Conservation (phyloP, 495 filamentous ascomycete species). For the Talaromyces ruber region DNA sequence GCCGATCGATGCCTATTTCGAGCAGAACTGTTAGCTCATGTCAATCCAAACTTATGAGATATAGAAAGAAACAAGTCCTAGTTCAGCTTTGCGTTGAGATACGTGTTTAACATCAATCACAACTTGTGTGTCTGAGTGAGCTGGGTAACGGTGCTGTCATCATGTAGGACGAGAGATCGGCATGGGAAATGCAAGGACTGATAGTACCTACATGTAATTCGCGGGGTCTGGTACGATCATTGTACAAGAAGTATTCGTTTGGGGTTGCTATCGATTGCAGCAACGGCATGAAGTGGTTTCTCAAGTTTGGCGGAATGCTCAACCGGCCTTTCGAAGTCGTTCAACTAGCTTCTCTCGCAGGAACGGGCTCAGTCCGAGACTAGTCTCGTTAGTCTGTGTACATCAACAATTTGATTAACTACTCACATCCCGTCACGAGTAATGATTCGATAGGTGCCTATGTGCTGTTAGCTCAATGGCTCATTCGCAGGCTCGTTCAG, state of each 20-base stretch:
- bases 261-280: neutral
- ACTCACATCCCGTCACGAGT: constrained; percentile 57
- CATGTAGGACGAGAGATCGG: neutral
- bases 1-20: neutral
- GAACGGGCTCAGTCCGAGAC: constrained; percentile 49
- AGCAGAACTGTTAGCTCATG: neutral
- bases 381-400: constrained; percentile 10
- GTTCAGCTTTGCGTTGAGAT: constrained; percentile 5
- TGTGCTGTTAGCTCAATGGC: constrained; percentile 7
- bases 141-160: constrained; percentile 9
- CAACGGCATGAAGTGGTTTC: neutral
- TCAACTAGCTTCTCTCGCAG: constrained; percentile 48
- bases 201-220: neutral
- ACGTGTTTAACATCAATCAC: constrained; percentile 9
- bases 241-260: neutral
- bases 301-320: neutral
- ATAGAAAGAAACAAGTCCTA: neutral
- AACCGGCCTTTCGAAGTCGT: constrained; percentile 21
- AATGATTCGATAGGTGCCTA: constrained; percentile 45
- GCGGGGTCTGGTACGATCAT: neutral
- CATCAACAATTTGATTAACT: neutral
- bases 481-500: neutral
- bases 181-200: neutral
- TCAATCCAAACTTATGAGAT: neutral
- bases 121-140: constrained; percentile 8